Conservation (phyloP, 2,329 filamentous ascomycete species). For the Alternaria triticimaculans region DNA sequence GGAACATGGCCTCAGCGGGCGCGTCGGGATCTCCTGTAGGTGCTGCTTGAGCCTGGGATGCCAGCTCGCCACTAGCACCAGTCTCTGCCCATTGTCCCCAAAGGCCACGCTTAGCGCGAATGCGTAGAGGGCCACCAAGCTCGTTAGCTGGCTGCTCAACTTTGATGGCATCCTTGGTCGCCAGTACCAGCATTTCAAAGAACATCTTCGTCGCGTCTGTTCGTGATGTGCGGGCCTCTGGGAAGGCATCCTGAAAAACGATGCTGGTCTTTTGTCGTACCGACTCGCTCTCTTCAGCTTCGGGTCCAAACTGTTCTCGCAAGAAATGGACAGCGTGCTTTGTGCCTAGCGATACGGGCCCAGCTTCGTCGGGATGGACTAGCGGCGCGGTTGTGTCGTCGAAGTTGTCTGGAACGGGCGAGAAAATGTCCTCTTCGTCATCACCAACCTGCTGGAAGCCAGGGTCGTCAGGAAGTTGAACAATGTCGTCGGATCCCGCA, state of each 20-base stretch:
- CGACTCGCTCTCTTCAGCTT: conserved; percentile 69
- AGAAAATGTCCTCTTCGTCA: conserved; percentile 47
- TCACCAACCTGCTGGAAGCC: conserved; percentile 35
- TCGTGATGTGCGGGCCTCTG: conserved; percentile 79
- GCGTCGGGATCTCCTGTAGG: conserved; percentile 25
- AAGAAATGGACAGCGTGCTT: conserved; percentile 96
- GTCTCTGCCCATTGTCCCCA: conserved; percentile 96
- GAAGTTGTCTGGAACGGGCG: conserved; percentile 62
- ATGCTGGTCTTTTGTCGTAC: conserved; percentile 78
- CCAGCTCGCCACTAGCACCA: conserved; percentile 35
- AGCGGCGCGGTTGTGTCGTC: conserved; percentile 80
- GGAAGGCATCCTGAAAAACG: conserved; percentile 89
- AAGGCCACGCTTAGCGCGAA: conserved; percentile 90
- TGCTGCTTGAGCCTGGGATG: conserved; percentile 28
- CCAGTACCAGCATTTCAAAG: conserved; percentile 93
- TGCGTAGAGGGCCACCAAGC: conserved; percentile 80
- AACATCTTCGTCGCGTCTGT: conserved; percentile 99
- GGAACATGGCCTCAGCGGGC: conserved; percentile 28
- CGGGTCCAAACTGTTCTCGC: conserved; percentile 81
- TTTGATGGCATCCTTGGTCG: conserved; percentile 97
- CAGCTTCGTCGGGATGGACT: conserved; percentile 81
- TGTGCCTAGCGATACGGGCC: conserved; percentile 86
- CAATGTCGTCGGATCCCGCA: conserved; percentile 32
- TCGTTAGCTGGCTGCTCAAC: conserved; percentile 78
- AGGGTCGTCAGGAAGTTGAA: conserved; percentile 40